phyloP scores from a whole-genome alignment of 2,329 filamentous ascomycete species.

The Botryosphaeria dothidea region DNA sequence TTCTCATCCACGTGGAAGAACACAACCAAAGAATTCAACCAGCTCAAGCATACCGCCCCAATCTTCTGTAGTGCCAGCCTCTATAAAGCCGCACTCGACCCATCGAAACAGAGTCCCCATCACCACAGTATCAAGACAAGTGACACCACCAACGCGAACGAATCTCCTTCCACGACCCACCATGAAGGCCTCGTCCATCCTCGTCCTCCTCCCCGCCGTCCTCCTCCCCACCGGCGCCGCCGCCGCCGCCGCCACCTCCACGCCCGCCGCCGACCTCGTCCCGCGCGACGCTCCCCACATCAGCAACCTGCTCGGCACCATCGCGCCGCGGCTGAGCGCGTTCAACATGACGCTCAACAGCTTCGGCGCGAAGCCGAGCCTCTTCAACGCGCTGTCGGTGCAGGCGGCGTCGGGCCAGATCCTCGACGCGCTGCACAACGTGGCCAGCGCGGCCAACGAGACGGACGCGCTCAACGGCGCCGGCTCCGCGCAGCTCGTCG shows the following conservation, averaged over 20 bases:
- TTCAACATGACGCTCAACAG: slow-evolving; percentile 2
- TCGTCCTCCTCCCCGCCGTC: not conserved
- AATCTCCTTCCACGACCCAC: too few relatives aligned
- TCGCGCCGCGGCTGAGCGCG: not conserved
- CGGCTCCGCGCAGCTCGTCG: not conserved
- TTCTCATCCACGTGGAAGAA: not conserved
- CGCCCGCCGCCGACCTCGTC: not conserved
- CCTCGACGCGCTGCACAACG: not conserved
- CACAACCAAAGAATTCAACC: not conserved
- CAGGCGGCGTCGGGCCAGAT: not conserved
- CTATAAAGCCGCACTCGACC: not conserved
- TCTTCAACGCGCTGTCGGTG: not conserved
- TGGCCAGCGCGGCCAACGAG: not conserved
- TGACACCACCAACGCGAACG: too few relatives aligned
- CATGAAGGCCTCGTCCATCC: too few relatives aligned
- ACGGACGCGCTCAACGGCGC: not conserved
- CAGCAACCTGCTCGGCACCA: not conserved
- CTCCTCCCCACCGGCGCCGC: too few relatives aligned
- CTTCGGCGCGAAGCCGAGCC: not conserved
- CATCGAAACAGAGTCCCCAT: not conserved
- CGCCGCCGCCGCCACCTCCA: not conserved
- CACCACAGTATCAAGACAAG: too few relatives aligned
- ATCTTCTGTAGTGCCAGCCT: not conserved
- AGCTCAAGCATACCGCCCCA: not conserved
- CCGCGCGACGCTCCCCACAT: not conserved